phyloP scores from a whole-genome alignment of 768 basidiomycete genomes.

The Pleurotus ostreatus region DNA sequence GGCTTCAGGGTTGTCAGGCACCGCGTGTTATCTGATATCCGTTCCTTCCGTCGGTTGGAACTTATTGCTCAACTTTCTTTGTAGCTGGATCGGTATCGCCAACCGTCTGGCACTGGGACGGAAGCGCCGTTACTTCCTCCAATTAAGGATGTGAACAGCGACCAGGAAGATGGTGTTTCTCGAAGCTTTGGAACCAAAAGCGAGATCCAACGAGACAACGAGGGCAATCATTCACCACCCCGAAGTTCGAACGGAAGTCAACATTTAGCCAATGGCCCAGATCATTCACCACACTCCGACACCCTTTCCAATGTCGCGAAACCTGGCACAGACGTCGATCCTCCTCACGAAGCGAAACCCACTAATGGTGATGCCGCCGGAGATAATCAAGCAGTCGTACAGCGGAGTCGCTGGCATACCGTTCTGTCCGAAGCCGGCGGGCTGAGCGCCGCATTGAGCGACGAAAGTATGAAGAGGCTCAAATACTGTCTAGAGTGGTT shows the following conservation, averaged over 20 bases:
- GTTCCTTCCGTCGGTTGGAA: neutral
- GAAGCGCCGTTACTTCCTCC: too few relatives aligned
- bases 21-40: conserved; percentile 8
- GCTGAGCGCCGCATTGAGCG: conserved; percentile 81
- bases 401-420: conserved; percentile 82
- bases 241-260: too few relatives aligned
- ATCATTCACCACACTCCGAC: too few relatives aligned
- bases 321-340: neutral
- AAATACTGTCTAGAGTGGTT: conserved; percentile 88
- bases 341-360: conserved; percentile 11
- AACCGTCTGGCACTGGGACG: conserved; percentile 15
- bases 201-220: too few relatives aligned
- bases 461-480: conserved; percentile 84
- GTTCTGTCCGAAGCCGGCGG: conserved; percentile 85
- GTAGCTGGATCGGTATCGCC: conserved; percentile 49
- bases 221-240: too few relatives aligned
- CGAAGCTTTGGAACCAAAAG: too few relatives aligned
- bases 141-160: too few relatives aligned
- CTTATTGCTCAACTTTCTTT: neutral
- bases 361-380: conserved; percentile 12
- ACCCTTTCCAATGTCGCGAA: too few relatives aligned
- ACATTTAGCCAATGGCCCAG: too few relatives aligned
- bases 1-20: neutral
- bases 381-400: conserved; percentile 50
- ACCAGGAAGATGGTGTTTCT: too few relatives aligned